Evolutionary conservation across 345 rosid species (phyloP).

Genomic region (Laguncularia racemosa): DNA sequence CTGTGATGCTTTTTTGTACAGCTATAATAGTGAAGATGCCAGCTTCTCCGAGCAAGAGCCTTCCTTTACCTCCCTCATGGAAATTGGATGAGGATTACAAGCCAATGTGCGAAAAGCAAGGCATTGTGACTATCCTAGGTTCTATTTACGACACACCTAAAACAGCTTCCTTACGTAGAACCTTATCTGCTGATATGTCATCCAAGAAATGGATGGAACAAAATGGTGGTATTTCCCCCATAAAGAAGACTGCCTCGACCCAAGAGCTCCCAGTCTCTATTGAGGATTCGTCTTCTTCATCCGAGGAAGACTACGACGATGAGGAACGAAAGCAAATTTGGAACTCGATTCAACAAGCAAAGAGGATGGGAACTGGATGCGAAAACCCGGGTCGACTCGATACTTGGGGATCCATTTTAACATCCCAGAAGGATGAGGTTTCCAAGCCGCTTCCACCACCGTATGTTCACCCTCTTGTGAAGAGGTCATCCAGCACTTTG

Average conservation of each 20-base stretch:
- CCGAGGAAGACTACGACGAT: slow-evolving; percentile 16
- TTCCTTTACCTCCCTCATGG: slow-evolving; percentile 37
- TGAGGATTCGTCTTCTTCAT: slow-evolving; percentile 18
- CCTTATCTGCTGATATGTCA: slow-evolving; percentile 86
- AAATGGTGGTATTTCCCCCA: slow-evolving; percentile 35
- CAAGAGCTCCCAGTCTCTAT: slow-evolving; percentile 26
- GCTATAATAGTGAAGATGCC: slow-evolving; percentile 26
- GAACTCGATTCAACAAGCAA: slow-evolving; percentile 38
- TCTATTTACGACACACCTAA: slow-evolving; percentile 24
- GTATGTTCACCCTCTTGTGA: slow-evolving; percentile 71
- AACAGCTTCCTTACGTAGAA: slow-evolving; percentile 50
- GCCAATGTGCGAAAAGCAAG: slow-evolving; percentile 36
- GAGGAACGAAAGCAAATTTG: slow-evolving; percentile 33
- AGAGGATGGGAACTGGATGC: slow-evolving; percentile 19
- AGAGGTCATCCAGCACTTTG: slow-evolving; percentile 48
- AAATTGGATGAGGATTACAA: slow-evolving; percentile 30
- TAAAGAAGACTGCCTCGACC: slow-evolving; percentile 60
- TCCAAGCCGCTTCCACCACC: slow-evolving; percentile 35
- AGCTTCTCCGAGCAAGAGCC: slow-evolving; percentile 33
- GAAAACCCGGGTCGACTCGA: slow-evolving; percentile 30
- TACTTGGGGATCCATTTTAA: slow-evolving; percentile 53
- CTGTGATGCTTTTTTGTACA: too few relatives aligned
- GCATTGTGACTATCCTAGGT: slow-evolving; percentile 77
- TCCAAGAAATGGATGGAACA: slow-evolving; percentile 61
- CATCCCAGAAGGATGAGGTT: slow-evolving; percentile 33